phyloP scores from a whole-genome alignment of 2,329 filamentous ascomycete genomes.

The Nothomitra cinnamomea region DNA sequence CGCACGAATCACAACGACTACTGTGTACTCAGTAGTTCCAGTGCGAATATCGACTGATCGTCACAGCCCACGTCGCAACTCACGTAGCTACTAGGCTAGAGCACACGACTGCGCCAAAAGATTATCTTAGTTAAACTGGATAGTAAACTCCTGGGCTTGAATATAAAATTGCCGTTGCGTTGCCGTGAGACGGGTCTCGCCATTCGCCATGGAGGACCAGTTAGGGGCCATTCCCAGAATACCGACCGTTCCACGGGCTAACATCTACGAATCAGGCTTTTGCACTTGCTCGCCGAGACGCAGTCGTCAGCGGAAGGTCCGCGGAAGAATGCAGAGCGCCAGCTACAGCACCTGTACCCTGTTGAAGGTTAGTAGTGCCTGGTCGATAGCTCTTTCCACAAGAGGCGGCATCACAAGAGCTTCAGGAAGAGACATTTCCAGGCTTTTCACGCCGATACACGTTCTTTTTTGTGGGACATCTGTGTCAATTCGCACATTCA shows the following conservation, averaged over 20 bases:
- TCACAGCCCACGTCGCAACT: too few relatives aligned
- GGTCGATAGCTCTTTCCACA: background rate
- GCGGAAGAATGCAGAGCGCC: constrained; percentile 73
- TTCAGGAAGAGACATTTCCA: too few relatives aligned
- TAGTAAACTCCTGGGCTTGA: too few relatives aligned
- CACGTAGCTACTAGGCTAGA: too few relatives aligned
- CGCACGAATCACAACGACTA: too few relatives aligned
- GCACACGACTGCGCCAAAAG: too few relatives aligned
- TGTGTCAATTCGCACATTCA: too few relatives aligned
- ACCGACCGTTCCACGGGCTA: background rate
- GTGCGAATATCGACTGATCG: too few relatives aligned
- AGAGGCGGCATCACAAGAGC: background rate
- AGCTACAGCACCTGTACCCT: constrained; percentile 53
- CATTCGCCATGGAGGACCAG: background rate
- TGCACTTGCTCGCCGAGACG: constrained; percentile 73
- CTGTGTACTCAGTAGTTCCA: too few relatives aligned
- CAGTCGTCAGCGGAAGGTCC: constrained; percentile 59
- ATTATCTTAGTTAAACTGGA: too few relatives aligned
- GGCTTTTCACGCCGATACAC: too few relatives aligned
- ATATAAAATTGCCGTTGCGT: background rate
- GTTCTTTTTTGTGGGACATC: too few relatives aligned
- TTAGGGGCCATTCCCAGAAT: background rate
- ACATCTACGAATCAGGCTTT: constrained; percentile 32
- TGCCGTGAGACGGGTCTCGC: background rate
- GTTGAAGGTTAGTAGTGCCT: constrained; percentile 13